Base-by-base conservation (phyloP, 179 eudicot genomes). In the Beta macrorhiza region DNA sequence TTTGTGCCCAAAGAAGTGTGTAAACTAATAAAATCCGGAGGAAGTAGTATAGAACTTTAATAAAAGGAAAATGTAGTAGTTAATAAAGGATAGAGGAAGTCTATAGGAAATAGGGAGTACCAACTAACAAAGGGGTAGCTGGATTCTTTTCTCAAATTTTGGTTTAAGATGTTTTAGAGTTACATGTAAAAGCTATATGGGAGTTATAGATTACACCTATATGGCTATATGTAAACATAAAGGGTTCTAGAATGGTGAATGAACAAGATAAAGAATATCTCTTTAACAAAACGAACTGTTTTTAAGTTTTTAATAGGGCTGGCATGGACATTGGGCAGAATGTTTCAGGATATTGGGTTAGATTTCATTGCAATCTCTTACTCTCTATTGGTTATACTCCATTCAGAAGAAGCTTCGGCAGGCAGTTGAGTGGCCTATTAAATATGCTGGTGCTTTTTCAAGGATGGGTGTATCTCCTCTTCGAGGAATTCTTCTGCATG, bases 351-450 rank as follows among this genome's bases (percentile, higher is more conserved):
- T n/a, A 17, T 58, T 78, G 67, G 52, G 56, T 68, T 79, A 32
- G 77, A 19, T 84, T 76, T 20, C 72, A 22, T 68, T 64, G 62
- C 12, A 56, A 13, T 59, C 22, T 80, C 72, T 79, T 69, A 74
- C 77, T 55, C 52, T 29, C n/a, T 74, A 63, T 67, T 62, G 11
- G 16, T 67, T 32, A 70, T 83, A 80, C 68, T 57, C 11, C 44
- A 44, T 77, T 83, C 91, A 95, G 99, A 95, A 90, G 82, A 95
- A 95, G 88, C 98, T 95, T 79, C 91, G 87, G 89, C 98, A 91
- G 90, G 97, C 99, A 79, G 99, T 95, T 88, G 99, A 95, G 89
- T 95, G 98, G 99, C 99, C 99, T 78, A 81, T 93, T 72, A 92
- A 89, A 89, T 96, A 93, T 83, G 87, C 94, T 78, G 86, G 83